Conservation (phyloP, 495 filamentous ascomycete genomes). For the Parachaetomium inaequale region DNA sequence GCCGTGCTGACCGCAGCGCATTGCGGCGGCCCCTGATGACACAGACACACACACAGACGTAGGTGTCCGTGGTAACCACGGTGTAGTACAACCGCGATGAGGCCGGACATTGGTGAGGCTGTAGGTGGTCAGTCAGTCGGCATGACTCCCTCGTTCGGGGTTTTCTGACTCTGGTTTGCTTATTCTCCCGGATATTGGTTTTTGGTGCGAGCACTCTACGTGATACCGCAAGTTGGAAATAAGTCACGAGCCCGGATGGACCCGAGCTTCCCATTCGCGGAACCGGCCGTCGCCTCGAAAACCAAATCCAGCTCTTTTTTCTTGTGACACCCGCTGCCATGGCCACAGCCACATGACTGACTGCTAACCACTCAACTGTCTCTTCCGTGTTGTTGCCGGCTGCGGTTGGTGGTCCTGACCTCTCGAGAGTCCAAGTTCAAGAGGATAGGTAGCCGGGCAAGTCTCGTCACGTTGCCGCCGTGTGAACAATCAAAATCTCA, state of each 20-base stretch:
- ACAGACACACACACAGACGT: no score
- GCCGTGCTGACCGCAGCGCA: not conserved
- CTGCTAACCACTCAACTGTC: not conserved
- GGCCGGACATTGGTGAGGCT: not conserved
- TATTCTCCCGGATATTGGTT: not conserved
- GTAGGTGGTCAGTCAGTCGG: not conserved
- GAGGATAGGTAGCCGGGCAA: no score
- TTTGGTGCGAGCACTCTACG: not conserved
- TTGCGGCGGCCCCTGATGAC: not conserved
- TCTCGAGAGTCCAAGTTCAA: not conserved
- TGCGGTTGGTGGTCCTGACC: not conserved
- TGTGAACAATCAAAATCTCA: not conserved
- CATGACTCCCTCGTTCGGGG: not conserved
- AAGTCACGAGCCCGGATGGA: not conserved
- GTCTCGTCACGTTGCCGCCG: not conserved
- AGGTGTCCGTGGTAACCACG: not conserved
- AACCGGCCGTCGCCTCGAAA: not conserved
- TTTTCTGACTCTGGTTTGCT: not conserved
- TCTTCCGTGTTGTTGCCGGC: not conserved
- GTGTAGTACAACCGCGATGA: slow-evolving; percentile 19
- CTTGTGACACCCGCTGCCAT: not conserved
- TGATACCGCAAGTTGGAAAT: not conserved
- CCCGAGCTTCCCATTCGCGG: not conserved
- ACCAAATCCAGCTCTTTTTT: not conserved
- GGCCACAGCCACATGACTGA: not conserved